phyloP scores from a whole-genome alignment of 1,284 basidiomycete species.

The Chalciporus sp. region DNA sequence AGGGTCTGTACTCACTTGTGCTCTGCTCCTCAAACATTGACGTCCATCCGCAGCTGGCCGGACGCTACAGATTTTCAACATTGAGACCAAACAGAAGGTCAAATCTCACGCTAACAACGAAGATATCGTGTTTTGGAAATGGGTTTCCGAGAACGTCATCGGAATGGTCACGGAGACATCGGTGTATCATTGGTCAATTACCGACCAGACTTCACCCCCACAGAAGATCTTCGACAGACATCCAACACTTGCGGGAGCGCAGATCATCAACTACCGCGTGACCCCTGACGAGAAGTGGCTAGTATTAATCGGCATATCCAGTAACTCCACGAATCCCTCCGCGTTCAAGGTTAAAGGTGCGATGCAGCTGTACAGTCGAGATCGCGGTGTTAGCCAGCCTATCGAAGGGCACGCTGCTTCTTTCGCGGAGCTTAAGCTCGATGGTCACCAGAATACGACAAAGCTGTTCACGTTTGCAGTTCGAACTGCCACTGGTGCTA shows the following conservation, averaged over 20 bases:
- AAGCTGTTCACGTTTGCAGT: constrained; percentile 98
- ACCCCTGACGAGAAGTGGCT: constrained; percentile 97
- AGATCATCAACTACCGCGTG: constrained; percentile 98
- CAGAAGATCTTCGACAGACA: constrained; percentile 98
- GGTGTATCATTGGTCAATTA: constrained; percentile 93
- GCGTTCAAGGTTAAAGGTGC: constrained; percentile 98
- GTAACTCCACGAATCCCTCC: constrained; percentile 88
- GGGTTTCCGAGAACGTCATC: constrained; percentile 90
- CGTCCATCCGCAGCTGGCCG: constrained; percentile 66
- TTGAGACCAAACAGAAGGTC: constrained; percentile 96
- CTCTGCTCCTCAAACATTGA: constrained; percentile 5
- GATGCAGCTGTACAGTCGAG: constrained; percentile 93
- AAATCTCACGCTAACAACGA: constrained; percentile 95
- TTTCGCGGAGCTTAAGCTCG: constrained; percentile 91
- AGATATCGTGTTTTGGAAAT: constrained; percentile 99
- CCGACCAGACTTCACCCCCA: constrained; percentile 72
- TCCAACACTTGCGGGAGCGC: constrained; percentile 89
- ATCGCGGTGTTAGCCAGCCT: constrained; percentile 95
- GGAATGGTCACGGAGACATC: constrained; percentile 95
- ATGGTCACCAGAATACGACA: constrained; percentile 80
- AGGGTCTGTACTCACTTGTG: constrained; percentile 56
- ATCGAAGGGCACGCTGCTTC: constrained; percentile 99
- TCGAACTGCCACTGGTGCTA: constrained; percentile 93
- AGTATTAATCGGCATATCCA: constrained; percentile 94
- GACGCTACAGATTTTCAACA: constrained; percentile 98